Percentiles rank a stretch among this genome's conserved stretches.
Conservation (phyloP, 331 rosid species). For the Erythrophleum ivorense region DNA sequence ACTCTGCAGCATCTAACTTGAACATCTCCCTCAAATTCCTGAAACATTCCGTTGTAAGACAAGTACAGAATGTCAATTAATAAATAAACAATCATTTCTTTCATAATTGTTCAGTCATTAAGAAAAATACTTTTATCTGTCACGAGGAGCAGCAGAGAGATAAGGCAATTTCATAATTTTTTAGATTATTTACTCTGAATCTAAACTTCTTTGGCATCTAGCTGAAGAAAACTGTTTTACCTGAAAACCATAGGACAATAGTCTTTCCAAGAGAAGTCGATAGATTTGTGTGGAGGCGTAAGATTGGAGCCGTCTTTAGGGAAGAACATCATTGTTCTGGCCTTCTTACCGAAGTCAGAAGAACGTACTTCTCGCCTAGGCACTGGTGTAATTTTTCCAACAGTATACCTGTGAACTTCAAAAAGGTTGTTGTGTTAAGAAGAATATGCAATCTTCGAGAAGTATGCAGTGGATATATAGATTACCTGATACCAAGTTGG, state of each 20-base stretch:
- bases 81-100: too few species aligned
- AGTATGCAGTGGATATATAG: not conserved
- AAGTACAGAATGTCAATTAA: too few species aligned
- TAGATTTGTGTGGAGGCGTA: conserved; percentile 86
- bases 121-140: too few species aligned
- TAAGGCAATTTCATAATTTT: too few species aligned
- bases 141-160: too few species aligned
- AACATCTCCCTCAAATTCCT: conserved; percentile 98
- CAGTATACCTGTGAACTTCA: conserved; percentile 79
- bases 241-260: conserved; percentile 98
- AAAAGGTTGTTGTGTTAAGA: conserved; percentile 23
- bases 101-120: too few species aligned
- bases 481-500: conserved; percentile 96
- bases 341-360: conserved; percentile 83
- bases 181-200: too few species aligned
- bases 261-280: conserved; percentile 90
- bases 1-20: conserved; percentile 92
- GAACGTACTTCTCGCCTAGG: conserved; percentile 87
- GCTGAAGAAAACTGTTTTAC: conserved; percentile 57
- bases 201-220: too few species aligned
- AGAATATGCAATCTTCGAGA: not conserved
- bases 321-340: conserved; percentile 86
- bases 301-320: conserved; percentile 80
- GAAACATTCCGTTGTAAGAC: conserved; percentile 27
- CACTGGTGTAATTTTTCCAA: conserved; percentile 93